A percentile compares a stretch with the other conserved stretches of the same genome.
These are phyloP conservation scores for Reticulascus tulasneorum DNA, from an alignment of 2,329 filamentous ascomycete genomes.

Conservation along the genomic window DNA sequence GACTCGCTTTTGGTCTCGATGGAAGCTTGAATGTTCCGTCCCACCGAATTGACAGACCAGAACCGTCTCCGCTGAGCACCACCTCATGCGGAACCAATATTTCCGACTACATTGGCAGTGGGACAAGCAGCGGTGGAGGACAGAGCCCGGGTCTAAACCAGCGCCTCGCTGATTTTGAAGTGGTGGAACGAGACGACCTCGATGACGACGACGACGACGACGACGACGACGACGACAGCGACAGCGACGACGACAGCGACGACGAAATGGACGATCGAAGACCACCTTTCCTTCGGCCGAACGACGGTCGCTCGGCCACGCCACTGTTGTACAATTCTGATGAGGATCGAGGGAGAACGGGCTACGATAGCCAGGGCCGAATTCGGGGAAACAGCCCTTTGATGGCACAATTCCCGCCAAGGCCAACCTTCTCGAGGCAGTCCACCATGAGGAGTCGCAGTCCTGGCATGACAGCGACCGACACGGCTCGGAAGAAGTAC, in stretches of 20 bases:
- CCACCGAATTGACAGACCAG: constrained; percentile 5
- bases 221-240: constrained; percentile 36
- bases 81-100: constrained; percentile 15
- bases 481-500: constrained; percentile 73
- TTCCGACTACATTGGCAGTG: constrained; percentile 12
- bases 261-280: constrained; percentile 40
- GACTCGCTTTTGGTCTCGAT: constrained; percentile 11
- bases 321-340: constrained; percentile 34
- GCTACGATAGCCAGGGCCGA: constrained; percentile 10
- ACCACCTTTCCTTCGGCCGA: constrained; percentile 41
- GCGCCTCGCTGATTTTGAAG: constrained; percentile 14
- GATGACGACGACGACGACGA: constrained; percentile 31
- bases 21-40: constrained; percentile 11
- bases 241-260: constrained; percentile 34
- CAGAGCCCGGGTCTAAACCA: constrained; percentile 7
- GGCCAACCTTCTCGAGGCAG: constrained; percentile 37
- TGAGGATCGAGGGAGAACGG: constrained; percentile 17
- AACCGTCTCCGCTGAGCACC: constrained; percentile 3
- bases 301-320: constrained; percentile 40
- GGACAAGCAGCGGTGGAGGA: constrained; percentile 10
- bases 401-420: constrained; percentile 10
- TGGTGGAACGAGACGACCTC: constrained; percentile 13
- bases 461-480: constrained; percentile 27
- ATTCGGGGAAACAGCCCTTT: constrained; percentile 12
- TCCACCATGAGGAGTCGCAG: constrained; percentile 77